Conservation (phyloP, 805 yeast genomes). For the Sugiyamaella mastotermitis region DNA sequence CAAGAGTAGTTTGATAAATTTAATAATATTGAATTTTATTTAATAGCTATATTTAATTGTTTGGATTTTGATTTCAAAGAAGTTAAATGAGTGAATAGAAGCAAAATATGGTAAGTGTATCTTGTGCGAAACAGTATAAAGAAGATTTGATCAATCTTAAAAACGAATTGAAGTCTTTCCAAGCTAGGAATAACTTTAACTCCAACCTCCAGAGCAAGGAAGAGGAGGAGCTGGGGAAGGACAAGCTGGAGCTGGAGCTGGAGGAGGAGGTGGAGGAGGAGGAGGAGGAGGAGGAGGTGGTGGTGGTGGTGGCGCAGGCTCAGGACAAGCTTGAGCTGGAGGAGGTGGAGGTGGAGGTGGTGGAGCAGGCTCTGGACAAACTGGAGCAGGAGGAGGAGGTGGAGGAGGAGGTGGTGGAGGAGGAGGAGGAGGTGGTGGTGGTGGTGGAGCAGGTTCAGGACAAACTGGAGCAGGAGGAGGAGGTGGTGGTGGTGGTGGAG, state of each 20-base stretch:
- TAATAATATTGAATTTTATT: too few species aligned
- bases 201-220: constrained; percentile 1
- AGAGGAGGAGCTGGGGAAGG: constrained; percentile 9
- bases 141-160: too few species aligned
- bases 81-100: too few species aligned
- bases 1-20: too few species aligned
- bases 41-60: too few species aligned
- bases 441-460: constrained; percentile 8
- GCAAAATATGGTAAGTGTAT: too few species aligned
- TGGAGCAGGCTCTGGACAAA: constrained; percentile 8
- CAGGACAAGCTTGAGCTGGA: constrained; percentile 7
- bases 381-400: constrained; percentile 9
- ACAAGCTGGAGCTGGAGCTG: constrained; percentile 6
- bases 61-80: too few species aligned
- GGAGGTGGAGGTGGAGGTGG: constrained; percentile 7
- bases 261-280: constrained; percentile 10
- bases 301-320: constrained; percentile 2
- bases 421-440: constrained; percentile 10
- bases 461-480: constrained; percentile 10
- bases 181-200: too few species aligned
- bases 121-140: too few species aligned
- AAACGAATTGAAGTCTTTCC: too few species aligned
- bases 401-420: constrained; percentile 10
- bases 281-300: constrained; percentile 9
- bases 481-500: constrained; percentile 10